Conservation (phyloP, 495 filamentous ascomycete species). For the Aspergillus bertholletiae region DNA sequence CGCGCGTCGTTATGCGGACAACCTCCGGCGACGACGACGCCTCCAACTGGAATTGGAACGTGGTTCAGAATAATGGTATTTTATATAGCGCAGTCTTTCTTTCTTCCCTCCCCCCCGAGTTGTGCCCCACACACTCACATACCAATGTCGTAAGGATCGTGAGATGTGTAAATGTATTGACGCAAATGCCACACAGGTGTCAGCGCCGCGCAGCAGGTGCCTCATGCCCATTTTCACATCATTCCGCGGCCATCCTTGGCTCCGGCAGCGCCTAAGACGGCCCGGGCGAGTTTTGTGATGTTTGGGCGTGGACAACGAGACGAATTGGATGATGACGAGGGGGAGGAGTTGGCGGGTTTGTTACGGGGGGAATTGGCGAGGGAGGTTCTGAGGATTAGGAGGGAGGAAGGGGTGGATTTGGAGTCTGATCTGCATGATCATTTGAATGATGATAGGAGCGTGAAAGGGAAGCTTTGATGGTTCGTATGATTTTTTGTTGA, state of each 20-base stretch:
- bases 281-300: slow-evolving; percentile 63
- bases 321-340: slow-evolving; percentile 86
- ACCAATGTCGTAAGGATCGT: no score
- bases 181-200: slow-evolving; percentile 51
- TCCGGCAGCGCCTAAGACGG: slow-evolving; percentile 23
- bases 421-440: slow-evolving; percentile 14
- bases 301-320: slow-evolving; percentile 80
- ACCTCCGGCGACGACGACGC: slow-evolving; percentile 33
- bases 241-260: slow-evolving; percentile 62
- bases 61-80: slow-evolving; percentile 90
- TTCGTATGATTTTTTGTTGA: no score
- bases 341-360: slow-evolving; percentile 53
- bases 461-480: no score
- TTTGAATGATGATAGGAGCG: not conserved
- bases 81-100: no score
- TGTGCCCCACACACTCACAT: no score
- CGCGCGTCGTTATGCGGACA: slow-evolving; percentile 60
- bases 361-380: slow-evolving; percentile 59
- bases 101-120: no score
- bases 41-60: slow-evolving; percentile 71
- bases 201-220: slow-evolving; percentile 83
- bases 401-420: slow-evolving; percentile 7
- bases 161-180: not conserved
- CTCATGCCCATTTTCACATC: slow-evolving; percentile 89
- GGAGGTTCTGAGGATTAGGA: slow-evolving; percentile 47